Evolutionary conservation across 768 basidiomycete species (phyloP), one percentile per base, ranked within the genome.

Genomic region (Phlebiopsis flavidoalba): DNA sequence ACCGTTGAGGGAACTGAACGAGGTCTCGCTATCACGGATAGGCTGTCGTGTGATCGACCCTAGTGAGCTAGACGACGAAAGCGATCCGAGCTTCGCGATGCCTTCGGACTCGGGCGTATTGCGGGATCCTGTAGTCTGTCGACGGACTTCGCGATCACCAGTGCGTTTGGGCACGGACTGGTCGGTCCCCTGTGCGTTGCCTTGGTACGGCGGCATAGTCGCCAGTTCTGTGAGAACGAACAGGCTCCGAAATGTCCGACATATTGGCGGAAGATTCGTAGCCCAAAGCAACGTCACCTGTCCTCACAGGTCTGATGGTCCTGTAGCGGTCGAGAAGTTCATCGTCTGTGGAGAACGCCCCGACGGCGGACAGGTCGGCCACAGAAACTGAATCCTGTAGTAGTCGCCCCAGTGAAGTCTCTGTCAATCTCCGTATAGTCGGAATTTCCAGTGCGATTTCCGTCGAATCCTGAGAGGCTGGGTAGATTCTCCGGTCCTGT

Each of bases 401-500:
- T 49, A 7, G 50, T 59, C 15, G 49, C 49, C 7, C 54, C 54
- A 19, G 43, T 40, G 15, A 45, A 24, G n/a, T 55, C 54, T 26
- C 54, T 55, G 1, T 14, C 54, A 12, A 55, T 40, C 14, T 40
- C 10, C 10, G 54, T 55, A 12, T 11, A 17, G 46, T 53, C 46
- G n/a, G 40, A 52, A n/a, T 60, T 53, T 7, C 63, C 63, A 7
- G 63, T 64, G 35, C 56, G 59, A 48, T 57, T 15, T 11, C n/a
- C 60, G 63, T 12, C 55, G 35, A 5, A 60, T 50, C 21, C 53
- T 50, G 21, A 61, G 53, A 24, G 55, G 61, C 6, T 26, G 49
- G 0, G 57, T 49, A 2, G 63, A 61, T 33, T 61, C 63, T 17
- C 63, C 63, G 6, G 63, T 64, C 7, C 52, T 35, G 19, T 64